These are phyloP conservation scores for Acidiella bohemica DNA, from an alignment of 495 filamentous ascomycete genomes.

Conservation along the genomic window DNA sequence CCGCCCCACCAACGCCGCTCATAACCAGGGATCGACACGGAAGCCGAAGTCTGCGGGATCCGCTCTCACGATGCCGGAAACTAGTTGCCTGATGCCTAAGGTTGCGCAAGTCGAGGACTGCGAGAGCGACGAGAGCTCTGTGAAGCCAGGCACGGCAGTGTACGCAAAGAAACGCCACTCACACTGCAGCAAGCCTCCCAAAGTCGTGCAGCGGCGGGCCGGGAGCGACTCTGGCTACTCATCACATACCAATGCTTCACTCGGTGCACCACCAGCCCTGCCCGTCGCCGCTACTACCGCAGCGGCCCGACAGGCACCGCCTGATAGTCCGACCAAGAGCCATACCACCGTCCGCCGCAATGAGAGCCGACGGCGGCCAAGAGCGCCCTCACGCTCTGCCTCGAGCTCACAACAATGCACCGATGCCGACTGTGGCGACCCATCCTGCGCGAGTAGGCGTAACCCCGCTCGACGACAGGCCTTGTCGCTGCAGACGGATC, in stretches of 20 bases:
- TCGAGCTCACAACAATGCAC: conserved; percentile 7
- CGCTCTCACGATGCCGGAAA: conserved; percentile 4
- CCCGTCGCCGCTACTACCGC: neutral
- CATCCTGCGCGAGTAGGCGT: conserved; percentile 14
- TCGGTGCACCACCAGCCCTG: conserved; percentile 40
- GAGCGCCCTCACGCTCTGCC: conserved; percentile 5
- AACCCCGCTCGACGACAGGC: conserved; percentile 4
- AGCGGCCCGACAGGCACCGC: conserved; percentile 7
- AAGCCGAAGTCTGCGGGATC: conserved; percentile 1
- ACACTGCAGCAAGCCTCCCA: conserved; percentile 14
- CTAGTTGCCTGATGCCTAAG: conserved; percentile 4
- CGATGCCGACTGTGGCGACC: conserved; percentile 21
- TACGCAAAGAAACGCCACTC: conserved; percentile 38
- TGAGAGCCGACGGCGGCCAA: conserved; percentile 3
- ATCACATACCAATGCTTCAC: conserved; percentile 45
- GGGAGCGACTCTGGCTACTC: conserved; percentile 54
- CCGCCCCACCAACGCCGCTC: conserved; percentile 3
- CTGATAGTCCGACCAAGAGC: conserved; percentile 6
- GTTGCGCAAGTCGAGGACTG: conserved; percentile 45
- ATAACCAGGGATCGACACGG: neutral
- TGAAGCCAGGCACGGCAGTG: conserved; percentile 36
- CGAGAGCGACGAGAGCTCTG: conserved; percentile 38
- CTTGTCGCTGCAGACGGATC: neutral
- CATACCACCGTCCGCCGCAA: conserved; percentile 5
- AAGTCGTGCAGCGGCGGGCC: conserved; percentile 29